These are phyloP conservation scores for Pseudogymnoascus sp. DNA, from an alignment of 2,329 filamentous ascomycete genomes.

Conservation along the genomic window DNA sequence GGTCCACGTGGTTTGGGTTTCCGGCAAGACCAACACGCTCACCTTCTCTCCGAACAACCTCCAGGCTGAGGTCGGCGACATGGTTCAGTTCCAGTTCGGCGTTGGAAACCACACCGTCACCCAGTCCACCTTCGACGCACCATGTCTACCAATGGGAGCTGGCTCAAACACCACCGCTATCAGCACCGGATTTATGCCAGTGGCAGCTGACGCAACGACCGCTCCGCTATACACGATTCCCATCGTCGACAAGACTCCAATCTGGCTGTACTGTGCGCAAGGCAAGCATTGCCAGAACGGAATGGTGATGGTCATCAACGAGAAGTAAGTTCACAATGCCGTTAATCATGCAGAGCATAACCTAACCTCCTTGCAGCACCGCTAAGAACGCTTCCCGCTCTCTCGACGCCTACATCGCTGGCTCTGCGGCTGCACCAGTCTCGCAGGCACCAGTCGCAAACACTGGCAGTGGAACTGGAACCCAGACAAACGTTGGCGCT, in stretches of 20 bases:
- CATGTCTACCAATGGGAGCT: constrained; percentile 55
- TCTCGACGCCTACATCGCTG: constrained; percentile 33
- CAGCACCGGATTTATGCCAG: constrained; percentile 61
- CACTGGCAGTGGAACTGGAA: constrained; percentile 14
- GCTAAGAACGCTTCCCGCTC: constrained; percentile 45
- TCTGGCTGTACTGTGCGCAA: constrained; percentile 76
- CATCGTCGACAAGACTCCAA: constrained; percentile 59
- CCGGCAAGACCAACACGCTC: constrained; percentile 37
- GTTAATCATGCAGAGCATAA: constrained; percentile 30
- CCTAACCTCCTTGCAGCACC: constrained; percentile 16
- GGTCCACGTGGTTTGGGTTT: constrained; percentile 60
- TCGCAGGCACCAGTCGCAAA: constrained; percentile 34
- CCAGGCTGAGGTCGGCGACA: constrained; percentile 52
- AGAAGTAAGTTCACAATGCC: constrained; percentile 38
- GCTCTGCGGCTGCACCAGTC: constrained; percentile 33
- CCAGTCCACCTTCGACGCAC: constrained; percentile 66
- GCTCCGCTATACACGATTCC: constrained; percentile 64
- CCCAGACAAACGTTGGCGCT: constrained; percentile 10
- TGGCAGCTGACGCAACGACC: constrained; percentile 42
- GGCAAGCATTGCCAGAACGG: constrained; percentile 59
- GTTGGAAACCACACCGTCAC: constrained; percentile 70
- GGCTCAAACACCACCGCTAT: constrained; percentile 47
- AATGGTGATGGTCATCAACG: constrained; percentile 37
- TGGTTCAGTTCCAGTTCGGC: constrained; percentile 61
- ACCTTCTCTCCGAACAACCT: constrained; percentile 61